Percentiles rank a stretch among this genome's conserved stretches.
phyloP scores from a whole-genome alignment of 768 basidiomycete species.

The Russula lepida region DNA sequence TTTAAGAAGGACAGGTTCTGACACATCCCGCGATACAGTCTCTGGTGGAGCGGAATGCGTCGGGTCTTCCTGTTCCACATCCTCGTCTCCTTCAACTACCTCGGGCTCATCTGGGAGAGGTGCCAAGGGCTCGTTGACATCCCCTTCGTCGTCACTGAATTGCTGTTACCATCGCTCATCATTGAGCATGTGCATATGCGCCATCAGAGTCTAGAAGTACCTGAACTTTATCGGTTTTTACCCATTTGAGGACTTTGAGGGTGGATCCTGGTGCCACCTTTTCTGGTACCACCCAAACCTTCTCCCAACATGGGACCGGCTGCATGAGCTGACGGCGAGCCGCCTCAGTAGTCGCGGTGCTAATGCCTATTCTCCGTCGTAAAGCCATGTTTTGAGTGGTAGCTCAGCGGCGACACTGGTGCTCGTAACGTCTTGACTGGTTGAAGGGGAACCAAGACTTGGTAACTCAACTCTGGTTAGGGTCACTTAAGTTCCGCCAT shows the following conservation, averaged over 20 bases:
- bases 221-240: slow-evolving; percentile 71
- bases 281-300: slow-evolving; percentile 58
- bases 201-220: slow-evolving; percentile 31
- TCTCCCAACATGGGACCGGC: slow-evolving; percentile 84
- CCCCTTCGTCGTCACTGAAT: slow-evolving; percentile 82
- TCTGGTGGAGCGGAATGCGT: slow-evolving; percentile 35
- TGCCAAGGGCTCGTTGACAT: slow-evolving; percentile 69
- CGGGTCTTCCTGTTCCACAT: slow-evolving; percentile 61
- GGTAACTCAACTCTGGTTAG: not conserved
- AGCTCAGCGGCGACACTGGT: not conserved
- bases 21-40: slow-evolving; percentile 30
- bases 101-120: slow-evolving; percentile 75
- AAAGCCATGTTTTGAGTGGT: slow-evolving; percentile 47
- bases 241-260: slow-evolving; percentile 68
- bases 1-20: slow-evolving; percentile 33
- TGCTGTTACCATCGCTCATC: slow-evolving; percentile 39
- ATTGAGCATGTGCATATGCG: not conserved
- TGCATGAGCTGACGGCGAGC: slow-evolving; percentile 82
- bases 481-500: not conserved
- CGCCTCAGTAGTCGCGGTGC: slow-evolving; percentile 67
- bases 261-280: slow-evolving; percentile 45
- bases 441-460: not conserved
- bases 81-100: slow-evolving; percentile 66
- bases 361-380: slow-evolving; percentile 68
- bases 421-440: not conserved